A percentile compares a stretch with the other conserved stretches of the same genome.
Evolutionary conservation across 352 stramenopile species (phyloP).

Genomic region (Phytopythium vexans): DNA sequence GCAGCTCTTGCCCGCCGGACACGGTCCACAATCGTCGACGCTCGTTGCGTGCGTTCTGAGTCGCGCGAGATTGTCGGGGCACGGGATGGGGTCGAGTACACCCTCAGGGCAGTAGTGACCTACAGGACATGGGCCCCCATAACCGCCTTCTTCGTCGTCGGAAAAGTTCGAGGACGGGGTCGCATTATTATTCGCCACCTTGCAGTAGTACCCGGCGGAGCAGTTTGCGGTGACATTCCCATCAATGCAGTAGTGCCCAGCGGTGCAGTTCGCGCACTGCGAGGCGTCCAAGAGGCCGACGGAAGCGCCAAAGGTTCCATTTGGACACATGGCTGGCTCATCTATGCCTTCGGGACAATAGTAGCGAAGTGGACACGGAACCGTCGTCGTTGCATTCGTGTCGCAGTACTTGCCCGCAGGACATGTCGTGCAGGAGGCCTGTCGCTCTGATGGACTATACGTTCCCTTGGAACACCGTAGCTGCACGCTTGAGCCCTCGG

Average conservation of each 20-base stretch:
- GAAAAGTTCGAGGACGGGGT: slow-evolving; percentile 29
- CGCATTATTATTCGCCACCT: slow-evolving; percentile 50
- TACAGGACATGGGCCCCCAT: slow-evolving; percentile 64
- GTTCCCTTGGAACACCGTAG: slow-evolving; percentile 62
- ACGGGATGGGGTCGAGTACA: slow-evolving; percentile 65
- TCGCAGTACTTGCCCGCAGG: slow-evolving; percentile 67
- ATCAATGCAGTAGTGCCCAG: slow-evolving; percentile 76
- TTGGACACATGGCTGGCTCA: slow-evolving; percentile 61
- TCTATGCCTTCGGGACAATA: slow-evolving; percentile 60
- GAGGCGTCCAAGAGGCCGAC: slow-evolving; percentile 31
- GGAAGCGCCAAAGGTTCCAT: slow-evolving; percentile 72
- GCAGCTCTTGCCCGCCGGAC: slow-evolving; percentile 87
- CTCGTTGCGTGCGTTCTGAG: slow-evolving; percentile 46
- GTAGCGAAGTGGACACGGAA: slow-evolving; percentile 54
- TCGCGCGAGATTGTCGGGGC: slow-evolving; percentile 49
- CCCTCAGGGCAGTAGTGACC: slow-evolving; percentile 79
- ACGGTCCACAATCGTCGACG: slow-evolving; percentile 66
- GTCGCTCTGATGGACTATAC: slow-evolving; percentile 57
- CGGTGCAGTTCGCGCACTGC: slow-evolving; percentile 65
- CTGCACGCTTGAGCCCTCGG: slow-evolving; percentile 42
- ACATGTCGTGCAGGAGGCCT: slow-evolving; percentile 40
- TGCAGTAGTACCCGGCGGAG: slow-evolving; percentile 84
- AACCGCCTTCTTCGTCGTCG: slow-evolving; percentile 8
- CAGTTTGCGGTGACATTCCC: slow-evolving; percentile 73
- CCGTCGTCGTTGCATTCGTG: slow-evolving; percentile 48